Evolutionary conservation across 495 filamentous ascomycete genomes (phyloP), one percentile per base, ranked within the genome.

Genomic region (Aspergillus incahuasiensis): DNA sequence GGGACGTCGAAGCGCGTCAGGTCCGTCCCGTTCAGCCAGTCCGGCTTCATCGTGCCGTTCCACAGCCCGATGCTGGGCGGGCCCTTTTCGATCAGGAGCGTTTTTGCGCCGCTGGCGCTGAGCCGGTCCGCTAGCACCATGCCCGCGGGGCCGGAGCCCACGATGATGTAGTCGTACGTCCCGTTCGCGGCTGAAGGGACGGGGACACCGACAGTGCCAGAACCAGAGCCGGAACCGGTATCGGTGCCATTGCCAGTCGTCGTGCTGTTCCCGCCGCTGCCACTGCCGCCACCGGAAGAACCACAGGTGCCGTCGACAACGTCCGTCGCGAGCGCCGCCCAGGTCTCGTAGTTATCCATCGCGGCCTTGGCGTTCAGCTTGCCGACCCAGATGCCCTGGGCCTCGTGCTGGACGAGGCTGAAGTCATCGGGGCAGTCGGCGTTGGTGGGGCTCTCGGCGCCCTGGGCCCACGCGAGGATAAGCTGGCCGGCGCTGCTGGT

Each of bases 1-100:
- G 88, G 88, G n/a, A 91, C 81, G 63, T 92, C 88, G 61, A 90
- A 89, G 28, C 86, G 79, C 38, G 88, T 90, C 44, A 92, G 73
- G 46, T 42, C 48, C 18, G 61, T 52, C 8, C 52, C 52, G 32
- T 48, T 45, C 46, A 66, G 54, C 70, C 70, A 73, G 2, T 32
- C 2, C 6, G 69, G 66, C 22, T 67, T 68, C 25, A 67, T 59
- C 18, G 61, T 68, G 8, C 64, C 64, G 22, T 68, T 68, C 16
- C 63, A 68, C 15, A 55, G 56, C n/a, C 66, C 65, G 9, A 67
- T 66, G 1, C 68, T 65, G 9, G 68, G 65, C 47, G 60, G 54
- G 9, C 74, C 73, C 46, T 65, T 61, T 44, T 77, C 74, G 18
- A 77, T 60, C 12, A 77, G 65, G 1, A 77, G 64, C 4, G 73